phyloP scores from a whole-genome alignment of 306 rosid species.

The Trichosanthes truncata region DNA sequence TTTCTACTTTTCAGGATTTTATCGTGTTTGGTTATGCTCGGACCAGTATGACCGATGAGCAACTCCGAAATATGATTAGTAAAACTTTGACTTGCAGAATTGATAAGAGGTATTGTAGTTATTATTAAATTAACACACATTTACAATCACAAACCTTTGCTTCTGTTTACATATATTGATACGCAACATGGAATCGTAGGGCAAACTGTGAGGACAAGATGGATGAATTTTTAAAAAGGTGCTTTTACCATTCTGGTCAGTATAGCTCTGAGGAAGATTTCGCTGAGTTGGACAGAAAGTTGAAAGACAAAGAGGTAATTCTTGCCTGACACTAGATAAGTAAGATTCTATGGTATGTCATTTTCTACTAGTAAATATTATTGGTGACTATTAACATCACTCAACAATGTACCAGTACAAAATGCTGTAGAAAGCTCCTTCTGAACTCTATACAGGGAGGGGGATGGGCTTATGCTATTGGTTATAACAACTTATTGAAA shows the following conservation, averaged over 20 bases:
- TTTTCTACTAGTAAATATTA: not conserved
- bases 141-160: not conserved
- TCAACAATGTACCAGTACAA: not conserved
- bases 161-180: conserved; percentile 14
- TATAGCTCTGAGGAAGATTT: conserved; percentile 71
- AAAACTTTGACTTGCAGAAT: conserved; percentile 85
- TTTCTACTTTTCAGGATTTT: conserved; percentile 49
- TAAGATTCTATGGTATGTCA: not conserved
- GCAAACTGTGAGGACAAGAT: conserved; percentile 87
- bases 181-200: conserved; percentile 28
- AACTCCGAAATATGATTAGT: conserved; percentile 75
- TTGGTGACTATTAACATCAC: not conserved
- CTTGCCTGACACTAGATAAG: not conserved
- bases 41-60: conserved; percentile 66
- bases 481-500: not conserved
- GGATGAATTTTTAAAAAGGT: conserved; percentile 71
- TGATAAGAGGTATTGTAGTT: conserved; percentile 55
- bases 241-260: conserved; percentile 89
- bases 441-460: not conserved
- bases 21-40: conserved; percentile 78
- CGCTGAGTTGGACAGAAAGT: conserved; percentile 47
- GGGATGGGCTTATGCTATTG: not conserved
- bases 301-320: conserved; percentile 74
- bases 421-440: not conserved
- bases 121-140: not conserved